A percentile compares a stretch with the other conserved stretches of the same genome.
Conservation (phyloP, 2,329 filamentous ascomycete genomes). For the Mollisia scopiformis region DNA sequence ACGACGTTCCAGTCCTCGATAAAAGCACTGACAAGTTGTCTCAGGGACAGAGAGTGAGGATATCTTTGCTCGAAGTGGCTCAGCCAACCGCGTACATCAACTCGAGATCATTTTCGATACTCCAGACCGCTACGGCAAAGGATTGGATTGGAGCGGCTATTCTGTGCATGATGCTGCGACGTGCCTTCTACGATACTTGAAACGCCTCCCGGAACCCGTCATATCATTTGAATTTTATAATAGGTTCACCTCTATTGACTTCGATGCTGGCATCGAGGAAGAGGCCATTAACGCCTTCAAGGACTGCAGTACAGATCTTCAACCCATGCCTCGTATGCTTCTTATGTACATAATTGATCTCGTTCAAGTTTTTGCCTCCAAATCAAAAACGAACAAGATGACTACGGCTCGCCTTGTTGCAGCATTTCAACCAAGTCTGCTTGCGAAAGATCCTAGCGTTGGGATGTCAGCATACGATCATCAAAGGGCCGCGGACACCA, state of each 20-base stretch:
- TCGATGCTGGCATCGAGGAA: background rate
- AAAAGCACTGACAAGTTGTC: background rate
- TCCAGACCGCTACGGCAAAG: conserved; percentile 78
- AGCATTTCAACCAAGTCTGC: background rate
- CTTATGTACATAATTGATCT: background rate
- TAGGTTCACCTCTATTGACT: background rate
- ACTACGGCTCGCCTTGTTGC: background rate
- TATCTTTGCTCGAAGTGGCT: background rate
- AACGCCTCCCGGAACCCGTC: conserved; percentile 80
- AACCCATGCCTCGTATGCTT: background rate
- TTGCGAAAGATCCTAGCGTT: background rate
- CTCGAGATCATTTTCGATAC: background rate
- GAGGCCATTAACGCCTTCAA: too few species aligned
- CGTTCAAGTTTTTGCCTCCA: background rate
- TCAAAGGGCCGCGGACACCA: background rate
- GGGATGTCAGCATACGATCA: background rate
- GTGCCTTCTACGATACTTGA: conserved; percentile 88
- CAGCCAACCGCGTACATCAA: background rate
- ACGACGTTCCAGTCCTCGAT: background rate
- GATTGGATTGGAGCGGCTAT: conserved; percentile 94
- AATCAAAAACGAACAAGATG: background rate
- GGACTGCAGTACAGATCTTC: background rate
- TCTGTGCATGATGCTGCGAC: conserved; percentile 97
- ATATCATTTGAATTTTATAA: background rate
- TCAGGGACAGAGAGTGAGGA: background rate